Base-by-base conservation (phyloP, 1,139 yeast species). In the Geotrichum fermentans region DNA sequence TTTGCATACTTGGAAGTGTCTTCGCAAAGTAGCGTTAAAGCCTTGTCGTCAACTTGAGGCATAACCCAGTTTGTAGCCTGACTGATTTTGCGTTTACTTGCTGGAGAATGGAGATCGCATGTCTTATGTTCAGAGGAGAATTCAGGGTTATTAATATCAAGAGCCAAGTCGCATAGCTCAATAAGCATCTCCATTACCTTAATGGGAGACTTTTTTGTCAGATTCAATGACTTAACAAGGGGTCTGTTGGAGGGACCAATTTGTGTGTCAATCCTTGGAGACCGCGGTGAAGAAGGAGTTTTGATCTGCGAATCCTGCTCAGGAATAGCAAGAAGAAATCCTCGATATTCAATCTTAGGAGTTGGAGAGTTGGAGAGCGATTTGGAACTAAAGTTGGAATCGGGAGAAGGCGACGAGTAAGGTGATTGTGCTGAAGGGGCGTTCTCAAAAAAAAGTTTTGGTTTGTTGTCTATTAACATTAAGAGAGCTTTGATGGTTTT, bases 161-260 rank as follows among this genome's bases (percentile, higher is more conserved):
- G 68, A 0, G 96, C 92, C 57, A 81, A 84, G 51, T 87, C 90
- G 61, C 94, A 82, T 49, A 84, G 71, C 36, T 84, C 89, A 10
- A 78, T 64, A 34, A 89, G 63, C 55, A 77, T 66, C 50, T 80
- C 83, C 50, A 87, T 67, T 33, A 83, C 75, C 38, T 84, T 84
- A 57, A 82, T 75, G 0, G 92, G 94, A 3, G 32, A 17, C 26
- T 17, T 22, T 37, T 21, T 40, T 16, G 32, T 22, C 6, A 17
- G 7, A 4, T 13, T 16, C 6, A 40, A 40, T 8, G 38, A 18
- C 24, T 30, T 45, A 16, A n/a, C 8, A 2, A 14, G 14, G 3
- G 39, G 28, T 4, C 34, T 2, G 3, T 11, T 29, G 3, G 32
- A 41, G 3, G 45, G 17, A 13, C 33, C 17, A 11, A 41, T 10